Percentiles rank a stretch among this genome's conserved stretches.
These are phyloP conservation scores for Syzygium syzygioides DNA, from an alignment of 441 rosid species.

Conservation along the genomic window DNA sequence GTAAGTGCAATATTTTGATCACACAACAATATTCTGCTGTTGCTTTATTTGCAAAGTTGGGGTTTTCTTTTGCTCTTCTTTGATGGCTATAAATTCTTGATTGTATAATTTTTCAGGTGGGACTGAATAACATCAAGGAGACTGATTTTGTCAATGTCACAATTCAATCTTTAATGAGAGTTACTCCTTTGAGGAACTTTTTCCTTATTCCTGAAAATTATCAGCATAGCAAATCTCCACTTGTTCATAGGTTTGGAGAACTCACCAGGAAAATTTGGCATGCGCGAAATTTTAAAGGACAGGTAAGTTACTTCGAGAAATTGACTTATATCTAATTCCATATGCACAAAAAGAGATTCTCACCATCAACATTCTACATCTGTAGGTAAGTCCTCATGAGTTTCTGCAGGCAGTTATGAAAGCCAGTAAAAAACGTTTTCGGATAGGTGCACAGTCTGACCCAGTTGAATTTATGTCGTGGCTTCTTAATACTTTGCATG, in stretches of 20 bases:
- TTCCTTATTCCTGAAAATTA: conserved; percentile 94
- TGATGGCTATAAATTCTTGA: not conserved
- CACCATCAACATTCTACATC: conserved; percentile 8
- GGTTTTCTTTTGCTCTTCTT: not conserved
- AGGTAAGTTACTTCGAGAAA: conserved; percentile 38
- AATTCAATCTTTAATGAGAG: conserved; percentile 94
- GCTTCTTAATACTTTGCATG: conserved; percentile 89
- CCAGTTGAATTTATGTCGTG: conserved; percentile 96
- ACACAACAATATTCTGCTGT: not conserved
- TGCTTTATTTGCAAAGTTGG: not conserved
- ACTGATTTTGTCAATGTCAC: conserved; percentile 97
- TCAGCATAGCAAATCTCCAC: conserved; percentile 73
- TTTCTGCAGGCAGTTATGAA: conserved; percentile 97
- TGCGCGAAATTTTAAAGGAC: conserved; percentile 94
- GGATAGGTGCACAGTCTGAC: conserved; percentile 86
- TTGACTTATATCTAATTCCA: not conserved
- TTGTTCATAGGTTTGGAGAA: conserved; percentile 95
- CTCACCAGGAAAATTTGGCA: conserved; percentile 96
- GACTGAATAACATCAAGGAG: conserved; percentile 89
- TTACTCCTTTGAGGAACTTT: conserved; percentile 85
- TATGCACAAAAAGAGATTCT: not conserved
- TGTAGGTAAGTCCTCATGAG: conserved; percentile 97
- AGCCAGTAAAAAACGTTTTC: conserved; percentile 77
- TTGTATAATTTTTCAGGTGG: conserved; percentile 52
- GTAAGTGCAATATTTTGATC: conserved; percentile 17